phyloP scores from a whole-genome alignment of 345 rosid species.

The Citrus hindsii region DNA sequence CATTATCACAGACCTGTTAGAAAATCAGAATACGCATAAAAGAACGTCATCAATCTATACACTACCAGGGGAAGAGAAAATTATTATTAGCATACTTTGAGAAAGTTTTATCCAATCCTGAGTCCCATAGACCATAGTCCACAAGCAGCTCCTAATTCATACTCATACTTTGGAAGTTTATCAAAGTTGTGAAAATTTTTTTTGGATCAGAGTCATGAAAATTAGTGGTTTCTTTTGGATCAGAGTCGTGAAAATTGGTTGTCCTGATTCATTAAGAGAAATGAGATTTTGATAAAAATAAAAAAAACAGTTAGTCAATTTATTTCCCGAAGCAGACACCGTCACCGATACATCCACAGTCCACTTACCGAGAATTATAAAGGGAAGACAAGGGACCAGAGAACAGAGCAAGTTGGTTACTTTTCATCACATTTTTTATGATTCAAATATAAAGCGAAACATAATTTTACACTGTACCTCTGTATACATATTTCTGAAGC shows the following conservation, averaged over 20 bases:
- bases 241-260: neutral
- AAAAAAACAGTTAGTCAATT: neutral
- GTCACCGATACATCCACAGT: too few species aligned
- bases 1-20: slow-evolving; percentile 45
- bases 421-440: neutral
- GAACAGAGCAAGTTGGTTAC: neutral
- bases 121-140: neutral
- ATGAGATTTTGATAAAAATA: neutral
- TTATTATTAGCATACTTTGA: neutral
- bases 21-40: neutral
- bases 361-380: too few species aligned
- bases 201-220: neutral
- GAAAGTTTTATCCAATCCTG: neutral
- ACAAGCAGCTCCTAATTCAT: neutral
- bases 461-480: slow-evolving; percentile 37
- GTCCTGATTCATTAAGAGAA: neutral
- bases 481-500: slow-evolving; percentile 34
- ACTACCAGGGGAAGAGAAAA: neutral
- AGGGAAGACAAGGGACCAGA: neutral
- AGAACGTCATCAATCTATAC: neutral
- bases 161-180: neutral
- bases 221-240: neutral
- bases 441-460: neutral
- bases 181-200: neutral
- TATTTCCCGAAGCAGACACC: too few species aligned